Evolutionary conservation across 495 filamentous ascomycete species (phyloP), one percentile per base, ranked within the genome.

Genomic region (Parathielavia appendiculata): DNA sequence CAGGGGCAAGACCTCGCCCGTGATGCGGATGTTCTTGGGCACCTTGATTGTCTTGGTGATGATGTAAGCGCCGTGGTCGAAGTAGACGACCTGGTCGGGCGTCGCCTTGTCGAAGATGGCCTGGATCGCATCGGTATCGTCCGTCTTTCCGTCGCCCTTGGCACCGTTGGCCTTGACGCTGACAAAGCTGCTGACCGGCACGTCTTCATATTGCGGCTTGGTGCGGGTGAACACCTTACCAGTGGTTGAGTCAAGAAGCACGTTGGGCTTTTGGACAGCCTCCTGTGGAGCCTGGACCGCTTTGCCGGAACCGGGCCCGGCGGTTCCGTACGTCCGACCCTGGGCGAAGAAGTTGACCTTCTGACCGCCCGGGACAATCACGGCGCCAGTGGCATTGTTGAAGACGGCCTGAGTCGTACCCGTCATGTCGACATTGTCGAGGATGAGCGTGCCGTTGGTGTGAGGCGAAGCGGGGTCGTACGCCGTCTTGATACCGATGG

Each of bases 61-160:
- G 19, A 95, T 72, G 73, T 96, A 98, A 26, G 86, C 84, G 49
- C 92, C 92, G 66, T 95, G 88, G 70, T 95, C 89, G 68, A 98
- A 95, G 79, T 89, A 97, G 55, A 96, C 81, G 51, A 97, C 74
- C 46, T 92, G 84, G 54, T 76, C 76, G 9, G 74, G 60, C 16
- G 73, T 73, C 16, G 75, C 84, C 55, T 75, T 81, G 69, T 92
- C 78, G 41, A 92, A 79, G 36, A 87, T 76, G 39, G 75, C 70
- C 67, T 98, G 91, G 65, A 98, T 80, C 17, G 78, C 81, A 0
- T 75, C 77, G 10, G 85, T 87, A 61, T 89, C 87, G 60, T 90
- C 87, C 22, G 84, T 81, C 20, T 67, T 62, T 32, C 87, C 87
- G 69, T 89, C 91, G 65, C 92, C 92, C 70, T 84, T 86, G 62